A percentile compares a stretch with the other conserved stretches of the same genome.
phyloP scores from a whole-genome alignment of 352 stramenopile species.

The Pythium inflatum region DNA sequence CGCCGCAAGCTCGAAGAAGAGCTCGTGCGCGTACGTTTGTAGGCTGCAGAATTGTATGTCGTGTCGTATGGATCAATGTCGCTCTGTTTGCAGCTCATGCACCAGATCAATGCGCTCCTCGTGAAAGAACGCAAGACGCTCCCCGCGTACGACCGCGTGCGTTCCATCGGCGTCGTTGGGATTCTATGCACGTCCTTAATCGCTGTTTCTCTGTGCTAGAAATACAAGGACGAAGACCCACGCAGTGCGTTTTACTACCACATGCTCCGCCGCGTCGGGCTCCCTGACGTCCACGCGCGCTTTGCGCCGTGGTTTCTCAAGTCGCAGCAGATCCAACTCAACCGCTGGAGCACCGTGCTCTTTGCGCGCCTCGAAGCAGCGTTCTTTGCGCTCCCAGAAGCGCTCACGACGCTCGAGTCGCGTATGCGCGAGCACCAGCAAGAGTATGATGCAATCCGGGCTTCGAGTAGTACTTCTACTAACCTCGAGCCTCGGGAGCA shows the following conservation, averaged over 20 bases:
- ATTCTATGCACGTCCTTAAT: too few species aligned
- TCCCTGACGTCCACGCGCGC: constrained; percentile 71
- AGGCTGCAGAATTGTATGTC: neutral
- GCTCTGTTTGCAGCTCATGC: constrained; percentile 52
- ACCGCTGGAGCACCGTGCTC: constrained; percentile 66
- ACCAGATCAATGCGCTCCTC: constrained; percentile 70
- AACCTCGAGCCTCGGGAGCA: constrained; percentile 47
- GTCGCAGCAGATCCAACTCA: constrained; percentile 71
- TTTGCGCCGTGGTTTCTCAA: constrained; percentile 84
- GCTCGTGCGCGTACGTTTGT: constrained; percentile 58
- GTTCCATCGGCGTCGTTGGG: too few species aligned
- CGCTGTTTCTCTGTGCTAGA: constrained; percentile 42
- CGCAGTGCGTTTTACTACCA: constrained; percentile 76
- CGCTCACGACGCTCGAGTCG: constrained; percentile 64
- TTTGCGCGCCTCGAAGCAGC: constrained; percentile 69
- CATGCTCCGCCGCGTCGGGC: constrained; percentile 72
- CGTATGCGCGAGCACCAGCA: constrained; percentile 60
- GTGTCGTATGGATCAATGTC: neutral
- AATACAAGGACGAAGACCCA: constrained; percentile 66
- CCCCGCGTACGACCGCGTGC: constrained; percentile 54
- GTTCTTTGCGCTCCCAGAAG: constrained; percentile 58
- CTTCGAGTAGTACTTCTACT: neutral
- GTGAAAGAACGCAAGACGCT: constrained; percentile 62
- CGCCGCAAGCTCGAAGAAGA: constrained; percentile 42
- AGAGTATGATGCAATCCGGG: constrained; percentile 33